Evolutionary conservation across 176 grass and related monocot genomes (phyloP), one percentile per base, ranked within the genome.

Genomic region (Avena insularis): DNA sequence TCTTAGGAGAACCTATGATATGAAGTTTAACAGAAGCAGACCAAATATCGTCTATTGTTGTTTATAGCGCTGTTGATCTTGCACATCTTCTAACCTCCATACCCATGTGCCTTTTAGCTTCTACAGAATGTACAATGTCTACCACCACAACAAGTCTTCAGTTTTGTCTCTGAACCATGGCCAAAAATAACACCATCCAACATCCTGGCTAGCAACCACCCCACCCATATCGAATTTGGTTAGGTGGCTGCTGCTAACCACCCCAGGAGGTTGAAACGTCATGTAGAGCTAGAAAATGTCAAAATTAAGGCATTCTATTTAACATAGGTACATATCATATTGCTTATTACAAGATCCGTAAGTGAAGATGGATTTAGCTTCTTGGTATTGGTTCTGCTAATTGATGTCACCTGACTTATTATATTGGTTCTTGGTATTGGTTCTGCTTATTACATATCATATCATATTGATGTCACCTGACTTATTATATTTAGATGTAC

Each of bases 21-120:
- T 68, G 75, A 87, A 71, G 16, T 62, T 77, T 53, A 58, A 35
- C 4, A 3, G 27, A 87, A 79, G 6, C 27, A 79, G 12, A 79
- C 15, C 4, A 68, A 58, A 40, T 23, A 23, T 23, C 23, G 23
- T 23, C 23, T 23, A 23, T 23, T 23, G 23, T 23, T 23, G 23
- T 23, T 23, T 23, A 23, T 23, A 0, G 23, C 23, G 0, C 3
- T 61, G 15, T 43, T 2, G 69, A 23, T 25, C 43, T 58, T 85
- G 33, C 60, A 43, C 1, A 13, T 33, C 12, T 62, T 40, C 60
- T 66, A 33, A 15, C 29, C 2, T 55, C 13, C 64, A 5, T 55
- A 7, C 5, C 11, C 23, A 23, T 35, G 14, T 33, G 36, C 47
- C 19, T 67, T 48, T 13, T 11, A n/a, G 38, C 38, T 38, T 47